These are phyloP conservation scores for Zelonia costaricensis DNA, from an alignment of 208 protist genomes.

Conservation along the genomic window DNA sequence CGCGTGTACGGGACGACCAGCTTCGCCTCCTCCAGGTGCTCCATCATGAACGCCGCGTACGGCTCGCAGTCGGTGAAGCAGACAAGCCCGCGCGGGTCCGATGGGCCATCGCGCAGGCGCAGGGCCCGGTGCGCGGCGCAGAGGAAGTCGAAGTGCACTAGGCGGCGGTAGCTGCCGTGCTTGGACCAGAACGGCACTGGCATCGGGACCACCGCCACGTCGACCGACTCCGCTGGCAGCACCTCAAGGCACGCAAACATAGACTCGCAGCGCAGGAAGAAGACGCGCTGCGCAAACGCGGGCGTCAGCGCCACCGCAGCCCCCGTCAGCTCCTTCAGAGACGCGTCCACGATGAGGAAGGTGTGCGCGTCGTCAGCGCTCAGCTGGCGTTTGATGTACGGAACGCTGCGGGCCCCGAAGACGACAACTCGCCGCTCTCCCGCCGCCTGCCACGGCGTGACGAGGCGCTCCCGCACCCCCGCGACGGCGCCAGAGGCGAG, in stretches of 20 bases:
- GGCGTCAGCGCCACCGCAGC: conserved; percentile 27
- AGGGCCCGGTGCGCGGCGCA: conserved; percentile 57
- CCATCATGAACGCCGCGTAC: conserved; percentile 82
- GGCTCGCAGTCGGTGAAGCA: conserved; percentile 76
- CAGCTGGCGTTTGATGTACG: conserved; percentile 63
- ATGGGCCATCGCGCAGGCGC: conserved; percentile 20
- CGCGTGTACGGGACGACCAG: conserved; percentile 81
- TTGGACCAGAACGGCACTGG: conserved; percentile 70
- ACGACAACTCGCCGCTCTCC: conserved; percentile 41
- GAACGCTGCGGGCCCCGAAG: conserved; percentile 56
- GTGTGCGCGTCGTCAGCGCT: conserved; percentile 26
- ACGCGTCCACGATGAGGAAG: conserved; percentile 65
- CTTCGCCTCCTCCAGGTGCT: conserved; percentile 78
- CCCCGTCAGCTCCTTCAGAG: conserved; percentile 47
- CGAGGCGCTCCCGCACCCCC: conserved; percentile 11
- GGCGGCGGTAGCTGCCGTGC: conserved; percentile 62
- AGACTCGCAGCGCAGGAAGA: conserved; percentile 75
- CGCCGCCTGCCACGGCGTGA: conserved; percentile 31
- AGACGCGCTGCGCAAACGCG: conserved; percentile 30
- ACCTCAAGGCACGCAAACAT: conserved; percentile 68
- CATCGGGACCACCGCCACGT: conserved; percentile 76
- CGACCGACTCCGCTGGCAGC: conserved; percentile 36
- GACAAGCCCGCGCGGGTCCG: conserved; percentile 74
- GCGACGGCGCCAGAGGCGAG: conserved; percentile 9
- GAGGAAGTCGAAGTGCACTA: conserved; percentile 70